These are phyloP conservation scores for Globisporangium nodosum DNA, from an alignment of 352 stramenopile species.

Conservation along the genomic window DNA sequence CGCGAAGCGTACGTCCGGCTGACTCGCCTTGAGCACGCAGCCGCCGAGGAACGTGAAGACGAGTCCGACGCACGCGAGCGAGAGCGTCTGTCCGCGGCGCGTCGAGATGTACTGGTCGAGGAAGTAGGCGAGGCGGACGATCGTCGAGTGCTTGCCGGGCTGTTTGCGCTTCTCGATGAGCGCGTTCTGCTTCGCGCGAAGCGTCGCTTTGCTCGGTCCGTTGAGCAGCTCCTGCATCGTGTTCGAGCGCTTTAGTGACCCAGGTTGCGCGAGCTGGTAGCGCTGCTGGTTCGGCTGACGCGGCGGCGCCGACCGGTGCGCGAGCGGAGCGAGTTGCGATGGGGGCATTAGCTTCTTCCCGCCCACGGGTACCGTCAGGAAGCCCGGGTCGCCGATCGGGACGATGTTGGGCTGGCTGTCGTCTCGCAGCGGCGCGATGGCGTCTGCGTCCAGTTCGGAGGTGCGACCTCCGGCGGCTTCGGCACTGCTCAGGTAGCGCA, in stretches of 20 bases:
- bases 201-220: not conserved
- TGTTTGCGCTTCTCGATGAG: slow-evolving; percentile 14
- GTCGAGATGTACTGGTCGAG: slow-evolving; percentile 69
- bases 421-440: slow-evolving; percentile 11
- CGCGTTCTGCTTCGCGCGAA: slow-evolving; percentile 13
- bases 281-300: not conserved
- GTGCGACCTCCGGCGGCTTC: not conserved
- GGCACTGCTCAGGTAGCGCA: slow-evolving; percentile 4
- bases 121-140: slow-evolving; percentile 42
- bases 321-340: not conserved
- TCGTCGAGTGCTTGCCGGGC: slow-evolving; percentile 20
- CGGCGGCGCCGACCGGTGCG: not conserved
- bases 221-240: slow-evolving; percentile 4
- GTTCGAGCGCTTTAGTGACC: slow-evolving; percentile 2
- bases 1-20: slow-evolving; percentile 21
- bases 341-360: slow-evolving; percentile 8
- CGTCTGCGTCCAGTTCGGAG: slow-evolving; percentile 5
- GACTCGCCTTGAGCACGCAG: slow-evolving; percentile 31
- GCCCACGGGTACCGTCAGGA: slow-evolving; percentile 2
- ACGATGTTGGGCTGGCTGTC: slow-evolving; percentile 9
- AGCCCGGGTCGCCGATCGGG: slow-evolving; percentile 8
- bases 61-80: slow-evolving; percentile 35
- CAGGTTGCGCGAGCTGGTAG: not conserved
- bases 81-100: slow-evolving; percentile 40
- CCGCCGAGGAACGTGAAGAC: slow-evolving; percentile 37